Base-by-base conservation (phyloP, 345 rosid species). In the Gossypium longicalyx region DNA sequence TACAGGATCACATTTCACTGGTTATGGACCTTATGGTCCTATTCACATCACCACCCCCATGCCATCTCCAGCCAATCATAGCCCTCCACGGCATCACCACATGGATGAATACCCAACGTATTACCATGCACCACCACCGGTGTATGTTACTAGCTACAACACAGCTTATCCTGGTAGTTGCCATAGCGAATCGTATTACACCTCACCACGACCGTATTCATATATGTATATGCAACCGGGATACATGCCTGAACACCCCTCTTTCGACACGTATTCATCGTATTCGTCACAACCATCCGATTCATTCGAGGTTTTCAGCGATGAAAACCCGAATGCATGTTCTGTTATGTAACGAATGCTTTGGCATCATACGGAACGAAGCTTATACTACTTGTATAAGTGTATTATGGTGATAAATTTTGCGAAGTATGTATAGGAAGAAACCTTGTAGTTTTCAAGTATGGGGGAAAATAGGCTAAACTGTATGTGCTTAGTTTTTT, bases 271-370 rank as follows among this genome's bases (percentile, higher is more conserved):
- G 2, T 78, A 17, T 69, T 17, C 60, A 9, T 29, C 16, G 16
- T 47, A 76, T 66, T 23, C 80, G 7, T 78, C 85, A n/a, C 86
- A 76, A 52, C 83, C 91, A 76, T 76, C 86, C 1, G 80, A 82
- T 57, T 85, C 97, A 13, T 93, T 87, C 15, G 97, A 91, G 89
- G 54, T 93, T 25, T 86, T 93, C 25, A 91, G 98, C 74, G 98
- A 93, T 0, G 98, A 93, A 72, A 93, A 90, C 56, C 98, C 97
- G 0, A 91, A 90, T 76, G 98, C 94, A 13, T 93, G 98, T 86
- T 82, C 85, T 15, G 16, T 90, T 19, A 85, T 91, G 96, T 93
- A 82, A 88, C 52, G 47, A 6, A 69, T 52, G 38, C 59, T 69
- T 8, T 16, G 2, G 45, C 60, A 29, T 29, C 41, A 29, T 68